These are phyloP conservation scores for Sugiyamaella floridensis DNA, from an alignment of 805 yeast genomes.

Conservation along the genomic window DNA sequence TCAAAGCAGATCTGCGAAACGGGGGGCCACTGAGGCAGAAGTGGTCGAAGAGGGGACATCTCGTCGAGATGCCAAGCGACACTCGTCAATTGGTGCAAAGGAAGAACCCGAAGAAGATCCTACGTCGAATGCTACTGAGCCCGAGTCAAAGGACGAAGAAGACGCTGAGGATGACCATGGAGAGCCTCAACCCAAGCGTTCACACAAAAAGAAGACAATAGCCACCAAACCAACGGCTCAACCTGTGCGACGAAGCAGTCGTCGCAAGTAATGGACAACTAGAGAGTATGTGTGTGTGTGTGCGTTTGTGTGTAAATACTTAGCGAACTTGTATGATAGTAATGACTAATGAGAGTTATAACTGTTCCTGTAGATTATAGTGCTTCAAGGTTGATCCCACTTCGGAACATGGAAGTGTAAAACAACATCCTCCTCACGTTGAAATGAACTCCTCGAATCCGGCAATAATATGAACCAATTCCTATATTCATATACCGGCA, in stretches of 20 bases:
- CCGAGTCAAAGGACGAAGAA: background rate
- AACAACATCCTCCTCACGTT: no score
- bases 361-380: no score
- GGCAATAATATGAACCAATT: no score
- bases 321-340: background rate
- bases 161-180: constrained; percentile 3
- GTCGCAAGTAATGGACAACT: background rate
- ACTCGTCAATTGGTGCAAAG: background rate
- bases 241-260: constrained; percentile 1
- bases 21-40: background rate
- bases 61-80: background rate
- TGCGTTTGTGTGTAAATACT: no score
- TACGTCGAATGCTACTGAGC: constrained; percentile 1
- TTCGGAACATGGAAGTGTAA: no score
- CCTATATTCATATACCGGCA: no score
- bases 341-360: background rate
- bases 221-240: background rate
- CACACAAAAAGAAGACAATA: background rate
- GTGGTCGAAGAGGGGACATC: background rate
- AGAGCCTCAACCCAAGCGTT: background rate
- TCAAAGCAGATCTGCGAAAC: constrained; percentile 1
- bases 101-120: constrained; percentile 3
- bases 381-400: no score
- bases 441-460: no score
- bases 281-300: no score